Conservation (phyloP, 2,329 filamentous ascomycete species). For the Fusarium luffae region DNA sequence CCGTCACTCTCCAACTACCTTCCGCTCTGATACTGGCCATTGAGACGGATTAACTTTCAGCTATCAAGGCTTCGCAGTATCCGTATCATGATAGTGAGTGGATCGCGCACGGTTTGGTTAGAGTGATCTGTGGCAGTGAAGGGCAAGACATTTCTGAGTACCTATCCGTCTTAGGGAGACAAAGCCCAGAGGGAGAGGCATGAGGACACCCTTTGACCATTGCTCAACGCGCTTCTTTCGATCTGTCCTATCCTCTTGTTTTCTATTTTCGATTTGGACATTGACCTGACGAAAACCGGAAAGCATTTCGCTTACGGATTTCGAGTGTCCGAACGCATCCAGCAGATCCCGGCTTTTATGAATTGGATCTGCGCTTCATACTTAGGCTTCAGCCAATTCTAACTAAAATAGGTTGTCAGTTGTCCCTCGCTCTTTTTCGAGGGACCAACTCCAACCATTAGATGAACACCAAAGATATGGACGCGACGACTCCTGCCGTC, state of each 20-base stretch:
- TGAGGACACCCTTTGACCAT: constrained; percentile 30
- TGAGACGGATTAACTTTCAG: constrained; percentile 9
- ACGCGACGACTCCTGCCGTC: constrained; percentile 43
- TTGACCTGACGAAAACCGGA: constrained; percentile 1
- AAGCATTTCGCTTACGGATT: constrained; percentile 24
- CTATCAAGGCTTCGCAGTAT: constrained; percentile 16
- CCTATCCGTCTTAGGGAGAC: constrained; percentile 21
- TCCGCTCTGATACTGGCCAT: constrained; percentile 7
- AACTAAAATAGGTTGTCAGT: constrained; percentile 7
- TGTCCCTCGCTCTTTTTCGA: constrained; percentile 30
- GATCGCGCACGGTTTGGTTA: constrained; percentile 28
- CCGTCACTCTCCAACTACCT: constrained; percentile 22
- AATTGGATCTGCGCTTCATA: constrained; percentile 33
- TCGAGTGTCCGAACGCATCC: constrained; percentile 19
- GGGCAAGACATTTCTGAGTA: constrained; percentile 28
- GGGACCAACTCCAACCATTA: constrained; percentile 40
- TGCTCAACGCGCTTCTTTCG: constrained; percentile 23
- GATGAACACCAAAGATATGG: constrained; percentile 40
- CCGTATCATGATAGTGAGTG: constrained; percentile 28
- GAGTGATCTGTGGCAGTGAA: constrained; percentile 38
- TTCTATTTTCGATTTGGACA: constrained; percentile 2
- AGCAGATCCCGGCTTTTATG: constrained; percentile 29
- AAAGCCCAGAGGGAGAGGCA: constrained; percentile 19
- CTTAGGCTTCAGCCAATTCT: constrained; percentile 31
- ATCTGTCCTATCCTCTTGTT: constrained; percentile 34